Base-by-base conservation (phyloP, 2,329 filamentous ascomycete species). In the Fusarium veterinarium region DNA sequence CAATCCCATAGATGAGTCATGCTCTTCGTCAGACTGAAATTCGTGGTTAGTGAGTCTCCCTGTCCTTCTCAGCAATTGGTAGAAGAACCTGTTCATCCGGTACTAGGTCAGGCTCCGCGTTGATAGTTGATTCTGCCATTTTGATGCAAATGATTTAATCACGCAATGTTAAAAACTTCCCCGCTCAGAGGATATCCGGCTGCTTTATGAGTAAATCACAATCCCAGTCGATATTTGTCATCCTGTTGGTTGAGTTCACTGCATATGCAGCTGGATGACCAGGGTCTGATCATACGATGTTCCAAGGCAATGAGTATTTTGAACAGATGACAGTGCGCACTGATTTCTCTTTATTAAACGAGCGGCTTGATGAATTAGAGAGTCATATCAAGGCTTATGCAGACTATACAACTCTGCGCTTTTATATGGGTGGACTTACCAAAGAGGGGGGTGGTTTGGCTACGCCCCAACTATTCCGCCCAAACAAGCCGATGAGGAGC, bases 11-110 rank as follows among this genome's bases (percentile, higher is more conserved):
- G 64, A 57, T 0, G 59, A 67, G 8, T 72, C 61, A 20, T 9
- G 17, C 9, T 64, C 58, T 16, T 45, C 40, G 2, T 8, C 35
- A 10, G 19, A 20, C 72, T 75, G 31, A 2, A 13, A 2, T 1
- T 0, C 3, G 3, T 1, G 19, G 38, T 74, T 23, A 57, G 10
- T 4, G 12, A 20, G 3, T 3, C 17, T 31, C 6, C 7, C 14
- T 35, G 1, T 23, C 0, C 1, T 8, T 8, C 4, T 10, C 1
- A 6, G 14, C 2, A 13, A 10, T 2, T 14, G 8, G 20, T 12
- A 9, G 11, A 28, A 6, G 3, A 35, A 74, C 71, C 68, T 70
- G 45, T 10, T 67, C 64, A 9, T 70, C 68, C 0, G 71, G 61
- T 4, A 67, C 38, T 20, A 74, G 13, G 5, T 42, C 35, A 3